Percentiles rank a stretch among this genome's conserved stretches.
Conservation (phyloP, 257 asterid species). For the Eustoma russellianum region DNA sequence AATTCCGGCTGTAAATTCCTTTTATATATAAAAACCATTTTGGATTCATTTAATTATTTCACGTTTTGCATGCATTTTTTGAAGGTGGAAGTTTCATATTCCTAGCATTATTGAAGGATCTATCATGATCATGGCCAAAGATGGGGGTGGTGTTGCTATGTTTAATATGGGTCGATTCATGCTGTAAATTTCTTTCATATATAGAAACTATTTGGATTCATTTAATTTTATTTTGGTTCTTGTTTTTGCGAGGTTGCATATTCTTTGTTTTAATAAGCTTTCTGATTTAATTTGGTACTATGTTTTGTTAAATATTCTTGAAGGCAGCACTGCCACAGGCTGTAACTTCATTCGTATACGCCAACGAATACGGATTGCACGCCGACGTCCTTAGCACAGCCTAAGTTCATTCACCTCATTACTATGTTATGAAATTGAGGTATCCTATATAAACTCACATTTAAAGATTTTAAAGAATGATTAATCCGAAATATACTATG, state of each 20-base stretch:
- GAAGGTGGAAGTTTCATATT: slow-evolving; percentile 62
- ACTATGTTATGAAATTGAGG: too few relatives aligned
- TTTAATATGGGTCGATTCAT: slow-evolving; percentile 54
- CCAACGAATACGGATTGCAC: slow-evolving; percentile 50
- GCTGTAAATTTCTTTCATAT: too few relatives aligned
- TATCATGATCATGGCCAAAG: slow-evolving; percentile 58
- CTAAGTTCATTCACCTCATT: slow-evolving; percentile 25
- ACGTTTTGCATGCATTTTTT: background rate
- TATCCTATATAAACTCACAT: too few relatives aligned
- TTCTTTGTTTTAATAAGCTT: background rate
- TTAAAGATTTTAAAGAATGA: too few relatives aligned
- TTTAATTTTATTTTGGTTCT: too few relatives aligned
- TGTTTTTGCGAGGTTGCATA: too few relatives aligned
- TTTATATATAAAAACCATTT: background rate
- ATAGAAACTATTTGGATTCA: too few relatives aligned
- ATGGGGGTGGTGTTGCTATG: slow-evolving; percentile 72
- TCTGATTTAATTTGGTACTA: too few relatives aligned
- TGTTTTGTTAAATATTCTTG: background rate
- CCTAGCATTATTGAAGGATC: slow-evolving; percentile 58
- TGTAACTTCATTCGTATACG: slow-evolving; percentile 38
- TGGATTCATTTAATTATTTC: too few relatives aligned
- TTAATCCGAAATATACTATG: too few relatives aligned
- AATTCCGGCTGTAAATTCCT: background rate
- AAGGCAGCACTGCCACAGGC: slow-evolving; percentile 55
- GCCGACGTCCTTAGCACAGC: slow-evolving; percentile 45